Conservation (phyloP, 225 moss, liverwort and hornwort genomes). For the Thuidium tamariscinum region DNA sequence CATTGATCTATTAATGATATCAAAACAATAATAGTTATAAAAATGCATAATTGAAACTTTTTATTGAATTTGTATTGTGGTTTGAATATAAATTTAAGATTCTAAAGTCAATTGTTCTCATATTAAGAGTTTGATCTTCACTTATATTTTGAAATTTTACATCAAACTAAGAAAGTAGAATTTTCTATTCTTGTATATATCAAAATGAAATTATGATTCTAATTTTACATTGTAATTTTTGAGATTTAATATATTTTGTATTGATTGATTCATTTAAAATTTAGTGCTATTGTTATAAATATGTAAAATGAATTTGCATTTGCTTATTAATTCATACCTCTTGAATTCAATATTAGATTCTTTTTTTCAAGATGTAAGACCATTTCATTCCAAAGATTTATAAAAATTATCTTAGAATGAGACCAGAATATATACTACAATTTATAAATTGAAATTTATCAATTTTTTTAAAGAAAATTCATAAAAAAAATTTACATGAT, state of each 20-base stretch:
- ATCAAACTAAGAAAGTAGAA: background rate
- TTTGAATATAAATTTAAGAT: background rate
- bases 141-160: background rate
- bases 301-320: background rate
- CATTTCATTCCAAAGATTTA: background rate
- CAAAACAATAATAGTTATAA: too few species aligned
- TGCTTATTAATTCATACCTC: background rate
- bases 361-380: background rate
- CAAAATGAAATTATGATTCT: background rate
- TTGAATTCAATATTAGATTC: too few species aligned
- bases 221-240: background rate
- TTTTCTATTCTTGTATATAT: fast-evolving
- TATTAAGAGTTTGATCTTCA: background rate
- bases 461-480: background rate
- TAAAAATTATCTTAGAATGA: background rate
- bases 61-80: background rate
- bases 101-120: too few species aligned
- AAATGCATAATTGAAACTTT: fast-evolving
- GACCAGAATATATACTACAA: too few species aligned
- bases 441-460: background rate
- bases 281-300: background rate
- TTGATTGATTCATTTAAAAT: background rate
- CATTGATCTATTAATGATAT: background rate
- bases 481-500: background rate
- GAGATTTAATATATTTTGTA: background rate